Percentiles rank a stretch among this genome's conserved stretches.
These are phyloP conservation scores for Boletus reticuloceps DNA, from an alignment of 768 basidiomycete genomes.

Conservation along the genomic window DNA sequence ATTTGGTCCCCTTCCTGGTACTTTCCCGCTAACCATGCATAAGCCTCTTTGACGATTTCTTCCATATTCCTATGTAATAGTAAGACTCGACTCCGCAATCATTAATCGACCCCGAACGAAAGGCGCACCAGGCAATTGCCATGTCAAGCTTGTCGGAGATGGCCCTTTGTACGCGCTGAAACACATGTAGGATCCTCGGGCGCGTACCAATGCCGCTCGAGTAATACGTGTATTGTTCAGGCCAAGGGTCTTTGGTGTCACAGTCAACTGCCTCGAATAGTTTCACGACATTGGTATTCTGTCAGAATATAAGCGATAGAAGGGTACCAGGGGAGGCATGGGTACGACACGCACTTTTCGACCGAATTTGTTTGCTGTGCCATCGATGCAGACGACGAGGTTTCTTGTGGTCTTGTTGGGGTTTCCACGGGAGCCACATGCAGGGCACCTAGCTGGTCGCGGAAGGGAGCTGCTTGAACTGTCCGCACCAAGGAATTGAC, in stretches of 20 bases:
- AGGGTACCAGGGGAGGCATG: not conserved
- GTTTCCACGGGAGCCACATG: not conserved
- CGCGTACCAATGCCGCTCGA: conserved; percentile 7
- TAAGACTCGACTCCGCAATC: not conserved
- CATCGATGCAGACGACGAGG: conserved; percentile 7
- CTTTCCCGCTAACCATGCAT: conserved; percentile 5
- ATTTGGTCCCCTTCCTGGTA: conserved; percentile 8
- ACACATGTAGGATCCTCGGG: conserved; percentile 1
- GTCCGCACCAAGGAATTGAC: not conserved
- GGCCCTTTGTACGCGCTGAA: conserved; percentile 1
- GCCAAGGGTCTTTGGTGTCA: not conserved
- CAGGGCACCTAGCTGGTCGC: not conserved
- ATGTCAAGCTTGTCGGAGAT: conserved; percentile 6
- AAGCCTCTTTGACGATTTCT: conserved; percentile 5
- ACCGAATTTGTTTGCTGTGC: conserved; percentile 8
- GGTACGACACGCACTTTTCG: not conserved
- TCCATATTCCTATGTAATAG: not conserved
- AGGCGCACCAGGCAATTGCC: conserved; percentile 5
- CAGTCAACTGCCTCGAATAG: conserved; percentile 6
- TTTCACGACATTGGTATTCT: conserved; percentile 10
- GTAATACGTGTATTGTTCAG: conserved; percentile 7
- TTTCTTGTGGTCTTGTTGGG: not conserved
- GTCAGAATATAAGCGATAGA: not conserved
- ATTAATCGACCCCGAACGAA: not conserved
- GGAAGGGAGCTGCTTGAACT: not conserved